Conservation (phyloP, 2,329 filamentous ascomycete genomes). For the Aspergillus novoparasiticus region DNA sequence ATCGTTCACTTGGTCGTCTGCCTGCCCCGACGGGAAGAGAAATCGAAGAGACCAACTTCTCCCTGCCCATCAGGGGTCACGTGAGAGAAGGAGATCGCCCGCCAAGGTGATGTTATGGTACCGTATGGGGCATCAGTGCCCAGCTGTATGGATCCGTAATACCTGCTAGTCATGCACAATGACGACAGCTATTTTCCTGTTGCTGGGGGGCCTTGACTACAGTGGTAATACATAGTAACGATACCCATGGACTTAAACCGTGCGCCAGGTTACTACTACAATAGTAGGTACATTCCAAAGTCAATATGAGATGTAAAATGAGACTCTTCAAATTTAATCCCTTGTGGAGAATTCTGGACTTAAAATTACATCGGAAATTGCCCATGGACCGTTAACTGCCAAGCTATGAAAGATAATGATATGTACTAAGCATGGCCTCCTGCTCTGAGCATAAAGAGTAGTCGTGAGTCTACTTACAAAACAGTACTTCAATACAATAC, state of each 20-base stretch:
- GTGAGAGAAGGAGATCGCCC: neutral
- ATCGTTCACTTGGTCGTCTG: conserved; percentile 2
- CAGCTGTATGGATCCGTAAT: neutral
- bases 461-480: neutral
- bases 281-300: neutral
- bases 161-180: neutral
- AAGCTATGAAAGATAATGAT: neutral
- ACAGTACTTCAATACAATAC: neutral
- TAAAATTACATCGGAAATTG: neutral
- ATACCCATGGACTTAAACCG: neutral
- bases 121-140: neutral
- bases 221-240: neutral
- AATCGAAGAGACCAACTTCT: neutral
- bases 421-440: neutral
- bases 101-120: neutral
- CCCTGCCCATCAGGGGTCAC: neutral
- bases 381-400: neutral
- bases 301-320: neutral
- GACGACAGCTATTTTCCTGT: neutral
- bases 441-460: neutral
- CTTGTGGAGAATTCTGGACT: neutral
- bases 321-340: neutral
- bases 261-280: neutral
- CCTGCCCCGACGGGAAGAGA: neutral
- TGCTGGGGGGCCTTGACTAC: neutral